Evolutionary conservation across 352 stramenopile species (phyloP).

Genomic region (Pythium grandisporangium): DNA sequence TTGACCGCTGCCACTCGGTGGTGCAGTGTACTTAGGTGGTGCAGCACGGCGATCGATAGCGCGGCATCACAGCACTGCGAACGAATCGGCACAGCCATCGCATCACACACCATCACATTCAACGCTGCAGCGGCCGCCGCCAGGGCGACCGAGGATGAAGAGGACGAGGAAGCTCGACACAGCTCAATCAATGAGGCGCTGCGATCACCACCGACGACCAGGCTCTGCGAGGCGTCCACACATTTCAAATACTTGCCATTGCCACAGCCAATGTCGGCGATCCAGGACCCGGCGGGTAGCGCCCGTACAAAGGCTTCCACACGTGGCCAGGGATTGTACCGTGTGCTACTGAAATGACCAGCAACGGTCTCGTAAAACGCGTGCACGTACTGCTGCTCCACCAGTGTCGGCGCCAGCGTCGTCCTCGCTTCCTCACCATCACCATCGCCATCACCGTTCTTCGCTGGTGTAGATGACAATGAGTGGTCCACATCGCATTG

Average conservation of each 20-base stretch:
- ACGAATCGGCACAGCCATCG: constrained; percentile 61
- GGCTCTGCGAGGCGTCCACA: constrained; percentile 33
- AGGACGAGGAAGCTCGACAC: too few species aligned
- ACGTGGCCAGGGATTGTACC: constrained; percentile 76
- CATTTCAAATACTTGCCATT: constrained; percentile 89
- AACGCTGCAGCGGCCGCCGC: constrained; percentile 34
- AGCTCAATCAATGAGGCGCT: constrained; percentile 58
- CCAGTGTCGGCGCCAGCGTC: constrained; percentile 35
- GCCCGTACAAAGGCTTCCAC: constrained; percentile 59
- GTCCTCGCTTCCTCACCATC: constrained; percentile 4
- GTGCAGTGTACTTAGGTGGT: constrained; percentile 68
- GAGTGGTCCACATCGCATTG: too few species aligned
- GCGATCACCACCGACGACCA: constrained; percentile 54
- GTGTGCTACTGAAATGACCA: constrained; percentile 78
- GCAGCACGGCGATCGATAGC: constrained; percentile 79
- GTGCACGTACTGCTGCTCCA: constrained; percentile 81
- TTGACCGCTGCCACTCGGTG: constrained; percentile 68
- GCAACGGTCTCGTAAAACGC: constrained; percentile 83
- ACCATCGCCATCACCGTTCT: constrained; percentile 3
- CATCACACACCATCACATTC: constrained; percentile 72
- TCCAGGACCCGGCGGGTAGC: constrained; percentile 41
- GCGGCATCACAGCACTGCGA: constrained; percentile 66
- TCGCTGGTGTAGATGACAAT: too few species aligned
- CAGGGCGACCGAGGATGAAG: too few species aligned
- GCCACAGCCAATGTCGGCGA: constrained; percentile 78